Base-by-base conservation (phyloP, 176 grass and related monocot genomes). In the Melocanna baccifera region DNA sequence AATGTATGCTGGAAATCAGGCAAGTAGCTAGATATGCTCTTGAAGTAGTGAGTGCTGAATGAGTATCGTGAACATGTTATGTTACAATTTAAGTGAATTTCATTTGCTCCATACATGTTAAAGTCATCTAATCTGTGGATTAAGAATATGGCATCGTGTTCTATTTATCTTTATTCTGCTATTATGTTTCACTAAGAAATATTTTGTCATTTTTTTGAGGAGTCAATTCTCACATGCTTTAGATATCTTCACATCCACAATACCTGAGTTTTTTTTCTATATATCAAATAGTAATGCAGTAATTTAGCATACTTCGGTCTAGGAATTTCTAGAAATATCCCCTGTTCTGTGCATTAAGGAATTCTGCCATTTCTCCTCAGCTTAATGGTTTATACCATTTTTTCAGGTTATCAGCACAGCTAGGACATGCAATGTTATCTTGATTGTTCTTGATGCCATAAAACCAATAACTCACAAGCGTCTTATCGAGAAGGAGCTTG, bases 381-480 rank as follows among this genome's bases (percentile, higher is more conserved):
- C 36, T 64, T 56, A 50, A 73, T 47, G 43, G 42, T 52, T 42
- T 29, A 14, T 83, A 30, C 42, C 3, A 34, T 85, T 80, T 61
- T 61, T 85, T 85, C 89, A 99, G 96, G 96, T 99, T 76, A 96
- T 99, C 87, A 99, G 96, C 74, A 99, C 96, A 52, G 93, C 96
- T 41, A 93, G 96, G 81, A 99, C 96, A 88, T 99, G 96, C 84
- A 99, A 99, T 85, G 94, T 94, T 75, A 96, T 99, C 83, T 66
- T 99, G 74, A 99, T 99, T 68, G 93, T 99, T 75, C 96, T 99
- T 63, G 93, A 99, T 69, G 93, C 96, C 36, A 99, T 96, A 58
- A 99, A 99, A 79, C 96, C 96, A 45, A 99, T 99, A 80, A 99
- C 96, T 76, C 96, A 99, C 83, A 99, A 99, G 69, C 85, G 96